These are phyloP conservation scores for Neurospora sp. DNA, from an alignment of 495 filamentous ascomycete species.

Conservation along the genomic window DNA sequence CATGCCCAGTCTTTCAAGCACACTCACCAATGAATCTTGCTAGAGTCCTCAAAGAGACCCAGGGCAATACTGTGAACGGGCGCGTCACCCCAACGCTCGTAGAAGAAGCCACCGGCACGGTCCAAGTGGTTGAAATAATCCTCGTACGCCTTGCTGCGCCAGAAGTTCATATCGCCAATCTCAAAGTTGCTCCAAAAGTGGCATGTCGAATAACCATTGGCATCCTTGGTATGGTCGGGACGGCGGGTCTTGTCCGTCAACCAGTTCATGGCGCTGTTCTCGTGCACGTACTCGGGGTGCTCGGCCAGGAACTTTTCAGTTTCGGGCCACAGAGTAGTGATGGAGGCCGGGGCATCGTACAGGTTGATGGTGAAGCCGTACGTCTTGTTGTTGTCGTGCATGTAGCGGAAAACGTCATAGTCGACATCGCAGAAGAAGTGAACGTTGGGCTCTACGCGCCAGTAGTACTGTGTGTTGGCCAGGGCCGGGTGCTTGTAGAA, in stretches of 20 bases:
- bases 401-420: slow-evolving; percentile 98
- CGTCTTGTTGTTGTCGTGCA: slow-evolving; percentile 94
- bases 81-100: slow-evolving; percentile 97
- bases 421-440: slow-evolving; percentile 99
- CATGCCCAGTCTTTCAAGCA: background rate
- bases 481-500: slow-evolving; percentile 97
- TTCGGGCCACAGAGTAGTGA: slow-evolving; percentile 90
- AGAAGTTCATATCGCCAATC: slow-evolving; percentile 92
- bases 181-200: slow-evolving; percentile 99
- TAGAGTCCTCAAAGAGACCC: slow-evolving; percentile 82
- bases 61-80: slow-evolving; percentile 95
- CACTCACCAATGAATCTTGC: slow-evolving; percentile 88
- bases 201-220: slow-evolving; percentile 95
- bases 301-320: slow-evolving; percentile 78
- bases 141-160: slow-evolving; percentile 82
- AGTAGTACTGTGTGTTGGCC: slow-evolving; percentile 77
- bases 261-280: slow-evolving; percentile 83
- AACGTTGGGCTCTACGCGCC: slow-evolving; percentile 98
- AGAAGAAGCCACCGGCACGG: slow-evolving; percentile 93
- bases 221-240: slow-evolving; percentile 67
- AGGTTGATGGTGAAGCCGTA: slow-evolving; percentile 99
- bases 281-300: slow-evolving; percentile 70
- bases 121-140: slow-evolving; percentile 96
- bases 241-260: slow-evolving; percentile 66
- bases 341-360: slow-evolving; percentile 79